These are phyloP conservation scores for Metarhizium guizhouense DNA, from an alignment of 2,329 filamentous ascomycete genomes.

Conservation along the genomic window DNA sequence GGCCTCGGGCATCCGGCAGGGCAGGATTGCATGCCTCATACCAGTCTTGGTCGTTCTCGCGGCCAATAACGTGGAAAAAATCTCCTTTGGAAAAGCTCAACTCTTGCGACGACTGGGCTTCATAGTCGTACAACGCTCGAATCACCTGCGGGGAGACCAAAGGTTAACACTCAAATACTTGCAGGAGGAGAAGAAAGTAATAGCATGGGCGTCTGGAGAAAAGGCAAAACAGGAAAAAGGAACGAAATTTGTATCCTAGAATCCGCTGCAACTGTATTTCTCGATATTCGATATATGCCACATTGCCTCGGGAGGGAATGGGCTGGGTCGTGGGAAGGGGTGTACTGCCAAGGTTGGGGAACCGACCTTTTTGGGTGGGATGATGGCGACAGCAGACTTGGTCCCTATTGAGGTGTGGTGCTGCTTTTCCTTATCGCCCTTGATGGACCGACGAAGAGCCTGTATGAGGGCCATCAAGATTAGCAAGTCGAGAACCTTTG, in stretches of 20 bases:
- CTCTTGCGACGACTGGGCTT: conserved; percentile 66
- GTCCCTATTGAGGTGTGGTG: conserved; percentile 65
- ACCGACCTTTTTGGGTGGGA: conserved; percentile 85
- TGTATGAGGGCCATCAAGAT: conserved; percentile 39
- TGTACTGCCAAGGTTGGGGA: background rate
- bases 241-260: too few relatives aligned
- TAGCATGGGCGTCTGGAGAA: too few relatives aligned
- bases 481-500: conserved; percentile 18
- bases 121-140: conserved; percentile 90
- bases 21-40: conserved; percentile 97
- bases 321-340: conserved; percentile 1
- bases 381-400: conserved; percentile 80
- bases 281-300: conserved; percentile 1
- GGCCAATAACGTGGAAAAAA: conserved; percentile 95
- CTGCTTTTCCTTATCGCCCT: conserved; percentile 73
- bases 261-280: background rate
- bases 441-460: conserved; percentile 81
- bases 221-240: too few relatives aligned
- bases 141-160: conserved; percentile 61
- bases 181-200: background rate
- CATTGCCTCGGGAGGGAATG: background rate
- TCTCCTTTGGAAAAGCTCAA: conserved; percentile 90
- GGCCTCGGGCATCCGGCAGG: conserved; percentile 74
- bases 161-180: background rate
- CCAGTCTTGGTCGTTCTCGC: conserved; percentile 92